Conservation (phyloP, 345 rosid species). For the Triadica sebifera region DNA sequence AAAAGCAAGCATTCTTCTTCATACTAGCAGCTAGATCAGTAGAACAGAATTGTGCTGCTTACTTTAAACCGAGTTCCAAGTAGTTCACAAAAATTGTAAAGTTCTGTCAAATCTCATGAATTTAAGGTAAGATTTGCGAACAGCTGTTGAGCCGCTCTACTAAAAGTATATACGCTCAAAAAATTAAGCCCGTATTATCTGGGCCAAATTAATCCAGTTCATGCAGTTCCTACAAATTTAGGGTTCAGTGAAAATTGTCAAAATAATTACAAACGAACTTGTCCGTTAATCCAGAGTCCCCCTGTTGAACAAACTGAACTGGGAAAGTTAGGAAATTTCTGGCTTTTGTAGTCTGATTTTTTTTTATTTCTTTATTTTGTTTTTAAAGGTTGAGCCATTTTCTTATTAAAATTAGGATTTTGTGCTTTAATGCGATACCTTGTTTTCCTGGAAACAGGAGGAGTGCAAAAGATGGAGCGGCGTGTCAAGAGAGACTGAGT, state of each 20-base stretch:
- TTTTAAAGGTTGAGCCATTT: conserved; percentile 9
- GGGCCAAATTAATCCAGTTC: background rate
- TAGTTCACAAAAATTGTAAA: background rate
- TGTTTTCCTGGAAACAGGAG: conserved; percentile 80
- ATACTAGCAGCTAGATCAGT: background rate
- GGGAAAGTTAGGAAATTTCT: background rate
- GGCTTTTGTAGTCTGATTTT: background rate
- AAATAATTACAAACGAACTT: conserved; percentile 15
- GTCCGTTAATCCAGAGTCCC: conserved; percentile 39
- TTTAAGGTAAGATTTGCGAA: background rate
- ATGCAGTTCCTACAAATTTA: conserved; percentile 7
- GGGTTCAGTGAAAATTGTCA: conserved; percentile 17
- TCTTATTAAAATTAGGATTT: conserved; percentile 10
- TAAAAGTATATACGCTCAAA: conserved; percentile 9
- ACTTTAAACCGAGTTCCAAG: background rate
- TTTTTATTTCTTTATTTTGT: background rate
- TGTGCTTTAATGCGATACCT: conserved; percentile 57
- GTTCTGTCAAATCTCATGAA: conserved; percentile 14
- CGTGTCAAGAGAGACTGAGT: conserved; percentile 39
- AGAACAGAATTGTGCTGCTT: conserved; percentile 1
- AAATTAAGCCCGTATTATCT: conserved; percentile 5
- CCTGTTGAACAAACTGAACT: background rate
- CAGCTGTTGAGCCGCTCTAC: background rate
- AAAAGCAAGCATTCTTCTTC: background rate
- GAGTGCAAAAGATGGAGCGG: conserved; percentile 71